Conservation (phyloP, 805 yeast species). For the Yarrowia sp. region DNA sequence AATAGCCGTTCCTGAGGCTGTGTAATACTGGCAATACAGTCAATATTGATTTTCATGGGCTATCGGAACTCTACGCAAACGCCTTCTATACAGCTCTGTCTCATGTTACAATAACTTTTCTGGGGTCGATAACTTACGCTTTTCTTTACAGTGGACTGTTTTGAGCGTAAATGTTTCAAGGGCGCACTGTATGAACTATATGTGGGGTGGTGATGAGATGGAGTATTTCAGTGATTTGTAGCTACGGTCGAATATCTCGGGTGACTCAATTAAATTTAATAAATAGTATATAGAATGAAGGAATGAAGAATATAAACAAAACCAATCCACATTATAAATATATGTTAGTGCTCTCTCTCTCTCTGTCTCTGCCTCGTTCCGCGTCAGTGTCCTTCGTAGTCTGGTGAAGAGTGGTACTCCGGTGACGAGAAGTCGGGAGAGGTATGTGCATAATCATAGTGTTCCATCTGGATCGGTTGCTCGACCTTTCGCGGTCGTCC, state of each 20-base stretch:
- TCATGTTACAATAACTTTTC: no score
- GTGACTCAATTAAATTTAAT: conserved; percentile 17
- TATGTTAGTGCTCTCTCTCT: background rate
- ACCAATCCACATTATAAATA: conserved; percentile 5
- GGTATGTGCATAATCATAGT: conserved; percentile 13
- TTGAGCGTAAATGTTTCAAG: background rate
- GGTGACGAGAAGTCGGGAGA: conserved; percentile 24
- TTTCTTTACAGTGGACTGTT: background rate
- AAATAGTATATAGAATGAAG: conserved; percentile 11
- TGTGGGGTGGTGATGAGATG: background rate
- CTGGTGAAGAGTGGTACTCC: conserved; percentile 20
- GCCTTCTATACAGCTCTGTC: no score
- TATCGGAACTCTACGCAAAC: no score
- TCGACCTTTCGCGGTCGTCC: conserved; percentile 41
- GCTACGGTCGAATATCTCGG: background rate
- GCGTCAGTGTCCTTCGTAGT: background rate
- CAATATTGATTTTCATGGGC: no score
- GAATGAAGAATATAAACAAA: conserved; percentile 7
- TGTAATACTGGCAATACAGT: no score
- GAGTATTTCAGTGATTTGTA: no score
- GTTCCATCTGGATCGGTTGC: conserved; percentile 9
- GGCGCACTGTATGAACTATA: background rate
- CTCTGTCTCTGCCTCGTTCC: background rate
- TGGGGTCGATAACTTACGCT: no score
- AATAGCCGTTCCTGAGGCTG: no score